Conservation (phyloP, 2,329 filamentous ascomycete genomes). For the Aspergillus sclerotialis region DNA sequence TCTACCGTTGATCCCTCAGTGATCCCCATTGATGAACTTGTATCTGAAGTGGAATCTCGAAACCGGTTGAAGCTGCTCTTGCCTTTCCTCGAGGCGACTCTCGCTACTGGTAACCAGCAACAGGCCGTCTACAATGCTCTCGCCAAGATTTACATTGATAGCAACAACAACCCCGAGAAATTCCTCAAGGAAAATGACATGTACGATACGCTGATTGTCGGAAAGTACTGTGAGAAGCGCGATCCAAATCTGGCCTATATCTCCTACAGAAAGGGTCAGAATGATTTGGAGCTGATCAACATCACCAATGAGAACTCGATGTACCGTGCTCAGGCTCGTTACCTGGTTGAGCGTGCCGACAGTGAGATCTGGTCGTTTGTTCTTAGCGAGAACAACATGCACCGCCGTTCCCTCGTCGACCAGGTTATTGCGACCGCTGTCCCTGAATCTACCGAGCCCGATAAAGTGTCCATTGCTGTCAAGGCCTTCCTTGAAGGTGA, state of each 20-base stretch:
- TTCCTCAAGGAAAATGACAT: slow-evolving; percentile 97
- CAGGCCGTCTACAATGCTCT: slow-evolving; percentile 95
- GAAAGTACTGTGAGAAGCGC: slow-evolving; percentile 98
- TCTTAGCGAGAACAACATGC: slow-evolving; percentile 89
- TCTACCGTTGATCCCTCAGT: slow-evolving; percentile 74
- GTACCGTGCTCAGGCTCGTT: slow-evolving; percentile 96
- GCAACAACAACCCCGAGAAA: slow-evolving; percentile 94
- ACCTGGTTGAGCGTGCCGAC: slow-evolving; percentile 85
- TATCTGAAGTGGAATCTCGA: slow-evolving; percentile 87
- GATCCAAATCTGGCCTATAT: slow-evolving; percentile 95
- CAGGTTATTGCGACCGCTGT: slow-evolving; percentile 95
- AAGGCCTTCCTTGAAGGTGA: slow-evolving; percentile 88
- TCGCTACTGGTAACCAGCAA: slow-evolving; percentile 86
- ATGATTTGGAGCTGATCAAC: slow-evolving; percentile 92
- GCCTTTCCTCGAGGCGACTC: slow-evolving; percentile 89
- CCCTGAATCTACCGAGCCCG: slow-evolving; percentile 82
- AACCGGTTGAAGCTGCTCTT: slow-evolving; percentile 93
- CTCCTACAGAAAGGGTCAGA: slow-evolving; percentile 92
- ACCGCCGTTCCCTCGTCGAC: slow-evolving; percentile 87
- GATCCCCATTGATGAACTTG: slow-evolving; percentile 90
- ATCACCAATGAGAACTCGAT: slow-evolving; percentile 99
- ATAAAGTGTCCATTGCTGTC: slow-evolving; percentile 91
- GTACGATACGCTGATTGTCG: slow-evolving; percentile 85
- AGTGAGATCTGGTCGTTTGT: slow-evolving; percentile 91
- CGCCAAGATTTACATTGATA: slow-evolving; percentile 99